phyloP scores from a whole-genome alignment of 1,139 yeast genomes.

The Sugiyamaella paludigena region DNA sequence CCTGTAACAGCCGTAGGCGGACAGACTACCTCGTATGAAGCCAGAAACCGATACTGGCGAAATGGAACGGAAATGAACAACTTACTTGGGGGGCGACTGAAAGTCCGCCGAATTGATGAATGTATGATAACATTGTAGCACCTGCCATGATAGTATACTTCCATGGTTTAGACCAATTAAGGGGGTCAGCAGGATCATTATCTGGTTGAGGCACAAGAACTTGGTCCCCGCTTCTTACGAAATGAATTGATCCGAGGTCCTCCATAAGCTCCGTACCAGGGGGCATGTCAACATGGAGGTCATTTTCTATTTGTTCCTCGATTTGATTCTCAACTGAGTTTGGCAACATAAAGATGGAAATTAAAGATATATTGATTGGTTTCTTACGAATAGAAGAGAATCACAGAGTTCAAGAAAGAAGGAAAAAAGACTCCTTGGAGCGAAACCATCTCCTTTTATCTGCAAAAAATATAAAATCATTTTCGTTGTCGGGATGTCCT shows the following conservation, averaged over 20 bases:
- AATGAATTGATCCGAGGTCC: slow-evolving; percentile 41
- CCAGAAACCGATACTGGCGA: too few relatives aligned
- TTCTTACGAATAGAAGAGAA: too few relatives aligned
- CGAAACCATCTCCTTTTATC: too few relatives aligned
- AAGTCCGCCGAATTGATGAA: slow-evolving; percentile 30
- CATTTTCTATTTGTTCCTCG: slow-evolving; percentile 4
- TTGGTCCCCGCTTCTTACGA: slow-evolving; percentile 38
- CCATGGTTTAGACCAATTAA: slow-evolving; percentile 33
- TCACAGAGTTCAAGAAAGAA: too few relatives aligned
- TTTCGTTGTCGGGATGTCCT: too few relatives aligned
- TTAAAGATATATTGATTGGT: too few relatives aligned
- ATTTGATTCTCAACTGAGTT: not conserved
- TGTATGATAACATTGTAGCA: slow-evolving; percentile 27
- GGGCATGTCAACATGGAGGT: slow-evolving; percentile 31
- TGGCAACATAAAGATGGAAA: too few relatives aligned
- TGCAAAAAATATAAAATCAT: too few relatives aligned
- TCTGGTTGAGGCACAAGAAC: slow-evolving; percentile 39
- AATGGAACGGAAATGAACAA: too few relatives aligned
- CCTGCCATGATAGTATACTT: slow-evolving; percentile 28
- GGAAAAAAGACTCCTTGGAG: too few relatives aligned
- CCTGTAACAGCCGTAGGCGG: too few relatives aligned
- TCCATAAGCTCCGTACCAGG: slow-evolving; percentile 51
- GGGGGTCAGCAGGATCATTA: slow-evolving; percentile 34
- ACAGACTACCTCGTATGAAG: too few relatives aligned
- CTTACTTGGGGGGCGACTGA: slow-evolving; percentile 24